Conservation (phyloP, 495 filamentous ascomycete genomes). For the Penicillium daleae region DNA sequence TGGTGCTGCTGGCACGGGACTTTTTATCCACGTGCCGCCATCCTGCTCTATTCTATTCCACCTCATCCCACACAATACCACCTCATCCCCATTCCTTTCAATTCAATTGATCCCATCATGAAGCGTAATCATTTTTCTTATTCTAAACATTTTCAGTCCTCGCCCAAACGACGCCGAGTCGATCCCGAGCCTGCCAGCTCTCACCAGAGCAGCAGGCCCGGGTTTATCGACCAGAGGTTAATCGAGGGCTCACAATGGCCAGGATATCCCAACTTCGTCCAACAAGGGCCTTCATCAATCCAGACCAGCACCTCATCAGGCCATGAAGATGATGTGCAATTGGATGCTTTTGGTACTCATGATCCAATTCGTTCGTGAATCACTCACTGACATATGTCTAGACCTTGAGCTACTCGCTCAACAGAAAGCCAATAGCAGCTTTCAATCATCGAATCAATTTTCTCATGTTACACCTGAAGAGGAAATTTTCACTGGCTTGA, state of each 20-base stretch:
- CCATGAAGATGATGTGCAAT: conserved; percentile 31
- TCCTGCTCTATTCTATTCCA: conserved; percentile 1
- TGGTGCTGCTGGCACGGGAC: conserved; percentile 15
- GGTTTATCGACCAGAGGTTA: conserved; percentile 31
- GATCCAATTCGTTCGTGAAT: background rate
- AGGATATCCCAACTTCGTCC: conserved; percentile 12
- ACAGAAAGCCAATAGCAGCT: conserved; percentile 14
- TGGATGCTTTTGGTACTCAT: conserved; percentile 57
- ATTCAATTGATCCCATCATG: conserved; percentile 17
- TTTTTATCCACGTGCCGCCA: conserved; percentile 28
- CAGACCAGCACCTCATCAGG: conserved; percentile 2
- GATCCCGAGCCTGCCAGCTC: conserved; percentile 6
- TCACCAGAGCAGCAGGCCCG: conserved; percentile 19
- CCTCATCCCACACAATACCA: background rate
- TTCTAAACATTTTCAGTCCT: conserved; percentile 13
- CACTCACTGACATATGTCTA: conserved; percentile 13
- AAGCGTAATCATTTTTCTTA: conserved; percentile 7
- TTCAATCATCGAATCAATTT: background rate
- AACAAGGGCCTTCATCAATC: background rate
- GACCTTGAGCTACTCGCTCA: conserved; percentile 49
- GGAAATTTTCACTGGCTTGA: background rate
- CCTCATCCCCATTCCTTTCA: background rate
- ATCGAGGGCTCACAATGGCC: conserved; percentile 32
- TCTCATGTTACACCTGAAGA: background rate
- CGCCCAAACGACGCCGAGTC: conserved; percentile 17